Percentiles rank a stretch among this genome's conserved stretches.
phyloP scores from a whole-genome alignment of 129 eudicot genomes.

The Solidago caesia region DNA sequence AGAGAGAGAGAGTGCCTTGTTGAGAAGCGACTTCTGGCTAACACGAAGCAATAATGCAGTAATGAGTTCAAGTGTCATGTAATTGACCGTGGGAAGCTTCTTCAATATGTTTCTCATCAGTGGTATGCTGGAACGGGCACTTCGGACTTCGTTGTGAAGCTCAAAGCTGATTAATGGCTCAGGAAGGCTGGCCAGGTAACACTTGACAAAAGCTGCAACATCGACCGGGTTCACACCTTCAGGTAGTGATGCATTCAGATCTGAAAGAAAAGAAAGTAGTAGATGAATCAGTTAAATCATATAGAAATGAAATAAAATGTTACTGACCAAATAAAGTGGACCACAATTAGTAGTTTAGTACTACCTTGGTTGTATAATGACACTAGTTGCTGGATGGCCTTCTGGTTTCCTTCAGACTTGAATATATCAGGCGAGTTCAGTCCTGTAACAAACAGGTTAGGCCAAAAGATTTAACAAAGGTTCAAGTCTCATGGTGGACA shows the following conservation, averaged over 20 bases:
- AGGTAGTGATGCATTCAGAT: conserved; percentile 70
- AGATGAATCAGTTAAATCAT: neutral
- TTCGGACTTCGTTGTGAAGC: conserved; percentile 62
- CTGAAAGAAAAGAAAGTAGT: conserved; percentile 33
- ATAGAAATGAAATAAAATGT: neutral
- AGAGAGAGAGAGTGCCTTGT: conserved; percentile 55
- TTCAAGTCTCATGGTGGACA: no score
- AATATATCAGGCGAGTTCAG: conserved; percentile 70
- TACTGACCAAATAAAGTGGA: neutral
- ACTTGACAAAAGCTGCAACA: conserved; percentile 79
- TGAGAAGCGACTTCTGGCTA: conserved; percentile 87
- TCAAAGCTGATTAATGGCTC: conserved; percentile 75
- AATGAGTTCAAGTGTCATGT: conserved; percentile 80
- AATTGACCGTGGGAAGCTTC: conserved; percentile 89
- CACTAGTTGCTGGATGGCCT: conserved; percentile 73
- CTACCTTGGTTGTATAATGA: conserved; percentile 92
- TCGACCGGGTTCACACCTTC: conserved; percentile 62
- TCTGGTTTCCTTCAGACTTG: conserved; percentile 86
- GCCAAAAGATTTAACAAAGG: no score
- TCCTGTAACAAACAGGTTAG: conserved; percentile 41
- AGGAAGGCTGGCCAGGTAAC: conserved; percentile 94
- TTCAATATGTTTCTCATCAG: conserved; percentile 70
- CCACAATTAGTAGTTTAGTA: neutral
- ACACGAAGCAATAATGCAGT: conserved; percentile 90
- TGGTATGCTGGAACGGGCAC: conserved; percentile 71